Evolutionary conservation across 2,329 filamentous ascomycete genomes (phyloP), one percentile per base, ranked within the genome.

Genomic region (Coleophoma crateriformis): DNA sequence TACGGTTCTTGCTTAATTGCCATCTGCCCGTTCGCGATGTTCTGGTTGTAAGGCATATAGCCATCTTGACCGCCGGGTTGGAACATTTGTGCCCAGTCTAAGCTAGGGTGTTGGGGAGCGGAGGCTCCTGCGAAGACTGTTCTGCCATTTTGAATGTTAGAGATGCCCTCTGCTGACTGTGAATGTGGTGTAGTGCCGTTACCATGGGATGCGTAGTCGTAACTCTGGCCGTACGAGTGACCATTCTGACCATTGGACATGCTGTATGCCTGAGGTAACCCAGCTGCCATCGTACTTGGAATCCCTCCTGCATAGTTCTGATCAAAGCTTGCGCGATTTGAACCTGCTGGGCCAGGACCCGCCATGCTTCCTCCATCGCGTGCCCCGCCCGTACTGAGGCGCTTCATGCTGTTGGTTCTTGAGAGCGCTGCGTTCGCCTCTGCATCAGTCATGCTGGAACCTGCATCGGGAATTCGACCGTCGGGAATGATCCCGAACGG

Each of bases 51-150:
- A 20, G 49, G 50, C 44, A 75, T 79, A 74, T 81, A 83, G 69
- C 76, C 74, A 70, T 82, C 74, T 70, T 85, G 80, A 72, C 80
- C 76, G 78, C 82, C 83, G 73, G 83, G 70, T 73, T 84, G 85
- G 74, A 88, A 88, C 82, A 90, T 87, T 67, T 85, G 79, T 64
- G 84, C 79, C 86, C 86, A 90, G 72, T 89, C 85, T 73, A 86
- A 73, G 73, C 77, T 70, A 66, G 79, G 75, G 70, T 83, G 80
- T 68, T 77, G 77, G 69, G 76, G 71, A 49, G 50, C 54, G 70
- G 77, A 78, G 60, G 79, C 78, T 65, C 67, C 69, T 37, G 73
- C 74, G 64, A 73, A 75, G 67, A 82, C 82, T 73, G 82, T 81
- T 51, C 58, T 53, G 35, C 55, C 56, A 47, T 57, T 60, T 46